Evolutionary conservation across 2,329 filamentous ascomycete genomes (phyloP).

Genomic region (Penicillium sp.): DNA sequence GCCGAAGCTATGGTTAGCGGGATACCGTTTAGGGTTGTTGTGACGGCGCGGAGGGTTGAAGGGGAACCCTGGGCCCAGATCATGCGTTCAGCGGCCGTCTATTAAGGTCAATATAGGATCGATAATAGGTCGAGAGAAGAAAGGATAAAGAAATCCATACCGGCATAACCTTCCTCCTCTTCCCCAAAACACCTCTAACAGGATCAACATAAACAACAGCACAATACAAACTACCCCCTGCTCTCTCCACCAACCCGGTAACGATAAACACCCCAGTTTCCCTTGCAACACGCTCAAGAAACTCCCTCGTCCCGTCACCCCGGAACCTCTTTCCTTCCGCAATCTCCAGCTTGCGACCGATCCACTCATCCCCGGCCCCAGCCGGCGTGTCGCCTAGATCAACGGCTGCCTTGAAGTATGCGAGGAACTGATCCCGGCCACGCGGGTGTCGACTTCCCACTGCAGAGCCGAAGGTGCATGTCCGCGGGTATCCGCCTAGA

Average conservation of each 20-base stretch:
- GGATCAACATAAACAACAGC: conserved; percentile 80
- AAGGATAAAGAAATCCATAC: conserved; percentile 45
- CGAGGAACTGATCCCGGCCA: conserved; percentile 79
- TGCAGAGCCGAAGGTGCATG: conserved; percentile 70
- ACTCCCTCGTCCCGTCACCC: neutral
- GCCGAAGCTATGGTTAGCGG: conserved; percentile 77
- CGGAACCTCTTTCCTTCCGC: conserved; percentile 1
- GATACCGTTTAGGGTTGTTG: conserved; percentile 73
- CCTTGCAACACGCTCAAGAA: neutral
- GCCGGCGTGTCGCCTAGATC: conserved; percentile 1
- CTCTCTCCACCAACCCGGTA: conserved; percentile 75
- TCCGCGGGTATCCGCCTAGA: conserved; percentile 90
- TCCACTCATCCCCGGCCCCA: conserved; percentile 1
- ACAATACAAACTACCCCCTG: conserved; percentile 82
- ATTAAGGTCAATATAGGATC: neutral
- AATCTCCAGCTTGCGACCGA: neutral
- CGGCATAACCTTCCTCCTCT: conserved; percentile 89
- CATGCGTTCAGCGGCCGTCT: conserved; percentile 4
- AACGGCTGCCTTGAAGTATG: conserved; percentile 50
- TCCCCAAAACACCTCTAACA: conserved; percentile 68
- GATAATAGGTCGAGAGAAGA: neutral
- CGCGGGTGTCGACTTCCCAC: conserved; percentile 66
- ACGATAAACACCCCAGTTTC: conserved; percentile 66
- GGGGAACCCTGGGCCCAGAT: conserved; percentile 58
- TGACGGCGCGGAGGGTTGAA: conserved; percentile 74